These are phyloP conservation scores for Rhododendron griersonianum DNA, from an alignment of 148 eudicot species.

Conservation along the genomic window DNA sequence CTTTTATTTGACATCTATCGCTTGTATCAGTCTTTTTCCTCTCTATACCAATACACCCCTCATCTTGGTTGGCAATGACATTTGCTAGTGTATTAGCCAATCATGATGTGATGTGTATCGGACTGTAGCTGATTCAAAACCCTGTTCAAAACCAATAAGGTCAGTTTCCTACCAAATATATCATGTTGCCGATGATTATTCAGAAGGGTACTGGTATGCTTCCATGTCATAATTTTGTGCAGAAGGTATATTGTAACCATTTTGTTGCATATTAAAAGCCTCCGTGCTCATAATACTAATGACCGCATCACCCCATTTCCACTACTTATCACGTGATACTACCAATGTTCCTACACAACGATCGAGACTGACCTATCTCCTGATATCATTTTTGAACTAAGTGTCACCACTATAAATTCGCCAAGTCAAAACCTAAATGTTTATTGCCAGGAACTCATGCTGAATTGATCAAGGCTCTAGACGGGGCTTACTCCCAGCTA, in stretches of 20 bases:
- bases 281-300: background rate
- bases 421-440: constrained; percentile 10
- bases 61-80: background rate
- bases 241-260: background rate
- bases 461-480: constrained; percentile 51
- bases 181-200: background rate
- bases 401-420: background rate
- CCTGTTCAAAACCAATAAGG: background rate
- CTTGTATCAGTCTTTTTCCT: background rate
- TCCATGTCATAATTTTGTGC: background rate
- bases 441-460: constrained; percentile 54
- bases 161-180: background rate
- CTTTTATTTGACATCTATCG: background rate
- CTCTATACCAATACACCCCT: background rate
- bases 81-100: background rate
- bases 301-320: background rate
- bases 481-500: constrained; percentile 75
- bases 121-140: background rate
- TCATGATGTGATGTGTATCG: background rate
- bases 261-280: background rate
- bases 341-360: background rate
- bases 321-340: background rate
- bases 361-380: background rate
- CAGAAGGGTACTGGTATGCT: background rate
- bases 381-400: background rate